These are phyloP conservation scores for Hypoxylon perforatum DNA, from an alignment of 495 filamentous ascomycete species.

Conservation along the genomic window DNA sequence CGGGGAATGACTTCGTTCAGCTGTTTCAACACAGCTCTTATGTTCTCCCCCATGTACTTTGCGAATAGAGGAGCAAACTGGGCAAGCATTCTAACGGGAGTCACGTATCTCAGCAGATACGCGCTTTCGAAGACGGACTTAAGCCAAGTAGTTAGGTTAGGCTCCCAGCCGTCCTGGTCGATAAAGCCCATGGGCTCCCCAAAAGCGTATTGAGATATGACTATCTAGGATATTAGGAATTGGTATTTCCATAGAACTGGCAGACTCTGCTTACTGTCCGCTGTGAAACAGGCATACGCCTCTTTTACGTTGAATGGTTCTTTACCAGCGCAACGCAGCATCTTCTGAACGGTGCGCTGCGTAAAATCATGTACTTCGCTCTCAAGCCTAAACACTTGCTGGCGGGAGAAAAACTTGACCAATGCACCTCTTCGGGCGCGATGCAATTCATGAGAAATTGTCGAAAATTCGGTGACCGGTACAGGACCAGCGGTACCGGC, in stretches of 20 bases:
- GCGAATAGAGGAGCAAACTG: constrained; percentile 30
- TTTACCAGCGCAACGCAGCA: constrained; percentile 46
- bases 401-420: constrained; percentile 60
- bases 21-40: constrained; percentile 25
- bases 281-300: constrained; percentile 54
- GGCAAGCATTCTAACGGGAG: constrained; percentile 23
- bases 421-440: constrained; percentile 46
- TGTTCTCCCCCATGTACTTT: constrained; percentile 39
- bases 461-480: constrained; percentile 9
- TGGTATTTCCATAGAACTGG: too few relatives aligned
- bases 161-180: constrained; percentile 38
- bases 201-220: constrained; percentile 58
- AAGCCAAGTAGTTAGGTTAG: constrained; percentile 43
- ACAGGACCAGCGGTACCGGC: constrained; percentile 13
- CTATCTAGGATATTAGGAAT: constrained; percentile 39
- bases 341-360: constrained; percentile 48
- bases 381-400: constrained; percentile 53
- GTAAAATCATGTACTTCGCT: constrained; percentile 58
- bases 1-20: constrained; percentile 37
- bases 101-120: constrained; percentile 42
- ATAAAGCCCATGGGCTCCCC: constrained; percentile 42
- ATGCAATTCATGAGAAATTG: constrained; percentile 48
- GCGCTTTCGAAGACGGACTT: constrained; percentile 47
- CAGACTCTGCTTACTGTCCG: constrained; percentile 32
- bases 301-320: constrained; percentile 46